phyloP scores from a whole-genome alignment of 176 grass and related monocot species.

The Juncus inflexus region DNA sequence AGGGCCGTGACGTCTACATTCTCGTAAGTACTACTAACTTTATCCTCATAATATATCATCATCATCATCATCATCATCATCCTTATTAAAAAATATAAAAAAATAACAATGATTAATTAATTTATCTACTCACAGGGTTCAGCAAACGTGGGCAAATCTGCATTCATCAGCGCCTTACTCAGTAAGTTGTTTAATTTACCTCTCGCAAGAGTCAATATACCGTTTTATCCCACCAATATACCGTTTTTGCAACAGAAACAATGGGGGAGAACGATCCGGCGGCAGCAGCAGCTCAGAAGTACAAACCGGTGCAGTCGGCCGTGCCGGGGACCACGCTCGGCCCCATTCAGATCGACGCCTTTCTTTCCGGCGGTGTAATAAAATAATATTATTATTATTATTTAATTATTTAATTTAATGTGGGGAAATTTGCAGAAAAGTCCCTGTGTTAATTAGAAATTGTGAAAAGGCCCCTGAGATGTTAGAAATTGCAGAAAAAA shows the following conservation, averaged over 20 bases:
- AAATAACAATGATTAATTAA: no score
- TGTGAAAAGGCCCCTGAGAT: no score
- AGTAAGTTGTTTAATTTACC: slow-evolving; percentile 37
- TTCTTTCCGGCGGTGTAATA: slow-evolving; percentile 72
- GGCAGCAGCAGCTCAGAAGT: slow-evolving; percentile 93
- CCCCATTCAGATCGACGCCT: slow-evolving; percentile 91
- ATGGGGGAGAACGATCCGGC: slow-evolving; percentile 87
- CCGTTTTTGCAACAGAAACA: slow-evolving; percentile 36
- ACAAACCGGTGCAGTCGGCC: slow-evolving; percentile 93
- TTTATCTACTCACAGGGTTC: slow-evolving; percentile 50
- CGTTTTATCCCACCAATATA: slow-evolving; percentile 8
- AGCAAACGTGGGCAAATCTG: slow-evolving; percentile 98
- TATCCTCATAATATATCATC: no score
- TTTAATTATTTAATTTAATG: slow-evolving; percentile 5
- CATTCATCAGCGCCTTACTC: slow-evolving; percentile 86
- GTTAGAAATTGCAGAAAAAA: not conserved
- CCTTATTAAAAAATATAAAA: no score
- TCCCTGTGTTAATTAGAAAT: no score
- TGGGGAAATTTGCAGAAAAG: no score
- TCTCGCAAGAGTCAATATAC: slow-evolving; percentile 17
- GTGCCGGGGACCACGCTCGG: slow-evolving; percentile 96
- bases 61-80: no score
- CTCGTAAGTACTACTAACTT: slow-evolving; percentile 53
- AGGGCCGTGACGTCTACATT: slow-evolving; percentile 95
- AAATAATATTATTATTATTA: not conserved